phyloP scores from a whole-genome alignment of 768 basidiomycete genomes.

The Serpula lacrymans region DNA sequence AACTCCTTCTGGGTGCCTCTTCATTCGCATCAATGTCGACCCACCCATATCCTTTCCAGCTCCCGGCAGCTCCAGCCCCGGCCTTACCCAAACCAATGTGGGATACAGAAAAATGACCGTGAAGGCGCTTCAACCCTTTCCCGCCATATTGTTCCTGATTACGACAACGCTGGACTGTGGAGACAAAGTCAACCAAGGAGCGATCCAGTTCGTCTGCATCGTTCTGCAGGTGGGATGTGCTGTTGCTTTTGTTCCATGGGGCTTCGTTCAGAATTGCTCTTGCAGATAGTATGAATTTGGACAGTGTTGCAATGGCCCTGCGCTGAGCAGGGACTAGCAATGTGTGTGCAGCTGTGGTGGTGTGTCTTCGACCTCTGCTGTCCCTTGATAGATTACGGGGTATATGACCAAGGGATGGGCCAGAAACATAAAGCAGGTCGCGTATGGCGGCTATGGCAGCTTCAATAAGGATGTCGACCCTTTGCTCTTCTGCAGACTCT shows the following conservation, averaged over 20 bases:
- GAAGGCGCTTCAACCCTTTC: slow-evolving; percentile 30
- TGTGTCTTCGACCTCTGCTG: slow-evolving; percentile 7
- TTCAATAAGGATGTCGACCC: slow-evolving; percentile 59
- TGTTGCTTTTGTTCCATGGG: slow-evolving; percentile 19
- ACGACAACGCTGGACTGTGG: slow-evolving; percentile 50
- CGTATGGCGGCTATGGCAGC: slow-evolving; percentile 62
- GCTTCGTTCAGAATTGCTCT: slow-evolving; percentile 64
- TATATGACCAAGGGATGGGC: slow-evolving; percentile 54
- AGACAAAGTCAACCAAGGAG: slow-evolving; percentile 63
- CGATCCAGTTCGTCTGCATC: slow-evolving; percentile 74
- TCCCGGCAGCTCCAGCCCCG: slow-evolving; percentile 49
- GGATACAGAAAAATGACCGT: slow-evolving; percentile 33
- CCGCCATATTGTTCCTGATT: slow-evolving; percentile 15
- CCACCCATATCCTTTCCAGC: slow-evolving; percentile 57
- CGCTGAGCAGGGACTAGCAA: slow-evolving; percentile 74
- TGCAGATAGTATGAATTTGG: slow-evolving; percentile 81
- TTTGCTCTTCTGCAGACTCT: slow-evolving; percentile 48
- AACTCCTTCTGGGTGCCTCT: slow-evolving; percentile 23
- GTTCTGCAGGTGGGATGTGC: slow-evolving; percentile 50
- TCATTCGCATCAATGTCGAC: slow-evolving; percentile 32
- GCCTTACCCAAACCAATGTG: slow-evolving; percentile 38
- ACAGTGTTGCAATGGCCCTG: slow-evolving; percentile 82
- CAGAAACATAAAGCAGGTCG: slow-evolving; percentile 65
- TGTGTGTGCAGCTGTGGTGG: slow-evolving; percentile 43
- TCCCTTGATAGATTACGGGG: slow-evolving; percentile 39